These are phyloP conservation scores for Globisporangium parvum DNA, from an alignment of 352 stramenopile species.

Conservation along the genomic window DNA sequence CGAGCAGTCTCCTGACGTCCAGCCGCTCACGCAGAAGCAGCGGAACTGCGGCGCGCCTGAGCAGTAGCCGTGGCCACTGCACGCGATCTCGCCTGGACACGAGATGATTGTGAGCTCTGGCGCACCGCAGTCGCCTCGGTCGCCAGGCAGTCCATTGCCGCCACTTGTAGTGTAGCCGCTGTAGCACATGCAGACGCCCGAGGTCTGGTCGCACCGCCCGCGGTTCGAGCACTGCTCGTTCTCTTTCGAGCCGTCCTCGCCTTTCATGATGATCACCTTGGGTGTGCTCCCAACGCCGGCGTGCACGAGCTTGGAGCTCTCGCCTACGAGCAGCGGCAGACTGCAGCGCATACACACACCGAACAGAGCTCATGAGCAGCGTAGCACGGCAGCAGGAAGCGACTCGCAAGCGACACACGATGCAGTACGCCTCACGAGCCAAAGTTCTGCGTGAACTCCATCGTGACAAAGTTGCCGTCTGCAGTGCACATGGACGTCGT, in stretches of 20 bases:
- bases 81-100: constrained; percentile 54
- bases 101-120: constrained; percentile 39
- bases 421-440: constrained; percentile 28
- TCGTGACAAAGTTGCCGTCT: constrained; percentile 60
- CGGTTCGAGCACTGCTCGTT: constrained; percentile 80
- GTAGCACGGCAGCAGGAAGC: not conserved
- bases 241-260: constrained; percentile 87
- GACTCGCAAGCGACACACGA: not conserved
- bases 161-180: constrained; percentile 69
- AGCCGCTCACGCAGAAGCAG: constrained; percentile 57
- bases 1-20: constrained; percentile 63
- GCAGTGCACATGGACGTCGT: constrained; percentile 56
- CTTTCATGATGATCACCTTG: constrained; percentile 40
- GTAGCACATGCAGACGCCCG: constrained; percentile 86
- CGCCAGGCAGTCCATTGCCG: constrained; percentile 37
- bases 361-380: not conserved
- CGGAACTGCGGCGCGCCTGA: constrained; percentile 57
- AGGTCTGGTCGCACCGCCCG: constrained; percentile 57
- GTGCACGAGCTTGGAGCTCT: constrained; percentile 48
- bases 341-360: constrained; percentile 9
- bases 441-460: constrained; percentile 82
- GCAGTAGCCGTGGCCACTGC: constrained; percentile 74
- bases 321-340: constrained; percentile 70
- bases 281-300: constrained; percentile 42
- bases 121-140: constrained; percentile 69